These are phyloP conservation scores for Leishmania tarentolae DNA, from an alignment of 208 protist genomes.

Conservation along the genomic window DNA sequence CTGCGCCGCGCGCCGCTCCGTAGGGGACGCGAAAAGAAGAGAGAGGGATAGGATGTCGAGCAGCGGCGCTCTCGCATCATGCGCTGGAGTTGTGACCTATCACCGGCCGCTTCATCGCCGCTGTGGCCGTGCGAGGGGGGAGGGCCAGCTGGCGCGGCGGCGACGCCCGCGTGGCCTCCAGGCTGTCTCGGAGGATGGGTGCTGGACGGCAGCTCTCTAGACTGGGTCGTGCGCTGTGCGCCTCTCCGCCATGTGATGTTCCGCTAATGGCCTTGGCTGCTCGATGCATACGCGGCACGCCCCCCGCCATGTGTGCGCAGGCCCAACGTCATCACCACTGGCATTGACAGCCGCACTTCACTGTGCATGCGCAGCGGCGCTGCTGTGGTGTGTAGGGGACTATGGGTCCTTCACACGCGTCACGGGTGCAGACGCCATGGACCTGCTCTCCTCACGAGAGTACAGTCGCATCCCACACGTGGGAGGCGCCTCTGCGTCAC, in stretches of 20 bases:
- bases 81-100: background rate
- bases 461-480: too few species aligned
- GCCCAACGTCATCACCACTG: conserved; percentile 16
- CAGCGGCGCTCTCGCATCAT: conserved; percentile 3
- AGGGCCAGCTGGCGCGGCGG: conserved; percentile 9
- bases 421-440: too few species aligned
- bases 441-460: too few species aligned
- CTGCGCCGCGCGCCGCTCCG: too few species aligned
- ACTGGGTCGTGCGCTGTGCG: conserved; percentile 7
- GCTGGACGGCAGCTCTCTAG: conserved; percentile 6
- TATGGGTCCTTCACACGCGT: too few species aligned
- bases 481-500: too few species aligned
- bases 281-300: conserved; percentile 23
- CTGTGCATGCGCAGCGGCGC: conserved; percentile 30
- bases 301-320: conserved; percentile 12
- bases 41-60: too few species aligned
- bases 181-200: conserved; percentile 2
- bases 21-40: too few species aligned
- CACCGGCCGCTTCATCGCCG: background rate
- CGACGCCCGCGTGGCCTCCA: conserved; percentile 11
- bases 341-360: conserved; percentile 22
- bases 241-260: conserved; percentile 5
- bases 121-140: conserved; percentile 17
- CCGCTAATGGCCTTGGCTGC: conserved; percentile 20
- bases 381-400: too few species aligned